Evolutionary conservation across 768 basidiomycete genomes (phyloP).

Genomic region (Termitomyces sp.): DNA sequence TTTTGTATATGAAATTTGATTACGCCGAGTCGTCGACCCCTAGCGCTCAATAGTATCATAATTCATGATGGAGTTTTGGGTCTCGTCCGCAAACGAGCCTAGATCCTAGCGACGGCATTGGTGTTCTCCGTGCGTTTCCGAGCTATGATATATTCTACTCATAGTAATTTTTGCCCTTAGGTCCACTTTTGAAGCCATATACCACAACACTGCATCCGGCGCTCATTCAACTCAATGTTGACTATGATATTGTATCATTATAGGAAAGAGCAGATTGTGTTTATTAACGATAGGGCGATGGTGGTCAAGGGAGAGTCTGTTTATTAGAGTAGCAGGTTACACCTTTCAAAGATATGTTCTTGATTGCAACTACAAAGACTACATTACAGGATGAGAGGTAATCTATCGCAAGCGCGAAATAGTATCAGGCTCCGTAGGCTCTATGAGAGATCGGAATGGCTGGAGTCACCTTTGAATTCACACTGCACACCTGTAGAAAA

Average conservation of each 20-base stretch:
- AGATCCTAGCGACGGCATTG: constrained; percentile 41
- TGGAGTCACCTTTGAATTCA: no score
- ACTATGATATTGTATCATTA: constrained; percentile 25
- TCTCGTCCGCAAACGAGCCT: constrained; percentile 42
- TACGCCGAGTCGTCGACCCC: constrained; percentile 15
- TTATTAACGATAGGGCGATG: constrained; percentile 21
- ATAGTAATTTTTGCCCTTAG: constrained; percentile 11
- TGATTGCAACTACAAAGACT: no score
- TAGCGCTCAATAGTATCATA: constrained; percentile 22
- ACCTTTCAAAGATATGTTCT: no score
- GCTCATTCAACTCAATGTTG: constrained; percentile 26
- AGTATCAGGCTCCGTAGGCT: no score
- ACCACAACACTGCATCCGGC: constrained; percentile 14
- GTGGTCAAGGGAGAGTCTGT: background rate
- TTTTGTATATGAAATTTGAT: constrained; percentile 26
- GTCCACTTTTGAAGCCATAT: constrained; percentile 21
- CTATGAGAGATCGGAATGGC: no score
- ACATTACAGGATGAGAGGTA: no score
- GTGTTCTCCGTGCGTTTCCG: constrained; percentile 25
- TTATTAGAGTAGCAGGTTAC: background rate
- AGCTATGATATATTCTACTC: no score
- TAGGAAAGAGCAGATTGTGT: constrained; percentile 24
- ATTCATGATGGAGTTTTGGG: constrained; percentile 42
- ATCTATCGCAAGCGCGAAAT: no score
- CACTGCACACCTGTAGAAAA: no score